These are phyloP conservation scores for Pholiota molesta DNA, from an alignment of 768 basidiomycete species.

Conservation along the genomic window DNA sequence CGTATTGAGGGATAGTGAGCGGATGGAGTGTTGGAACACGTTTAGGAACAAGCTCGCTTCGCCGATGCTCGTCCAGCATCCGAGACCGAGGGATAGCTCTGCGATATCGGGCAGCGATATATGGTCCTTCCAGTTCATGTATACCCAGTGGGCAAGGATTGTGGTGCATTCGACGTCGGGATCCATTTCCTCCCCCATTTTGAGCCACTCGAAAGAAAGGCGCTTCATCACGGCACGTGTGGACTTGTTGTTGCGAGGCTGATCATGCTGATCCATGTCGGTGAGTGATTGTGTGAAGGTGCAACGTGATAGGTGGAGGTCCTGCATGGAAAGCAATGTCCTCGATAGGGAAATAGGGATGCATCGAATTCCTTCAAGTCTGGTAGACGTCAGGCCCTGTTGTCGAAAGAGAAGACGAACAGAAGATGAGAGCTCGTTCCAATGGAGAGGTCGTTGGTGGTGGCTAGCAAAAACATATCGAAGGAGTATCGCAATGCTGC, in stretches of 20 bases:
- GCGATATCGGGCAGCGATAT: background rate
- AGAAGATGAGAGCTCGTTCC: background rate
- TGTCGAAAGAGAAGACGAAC: background rate
- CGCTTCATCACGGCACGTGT: background rate
- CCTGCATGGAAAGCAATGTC: background rate
- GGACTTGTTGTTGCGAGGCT: background rate
- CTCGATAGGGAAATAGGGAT: background rate
- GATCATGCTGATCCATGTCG: background rate
- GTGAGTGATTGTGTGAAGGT: background rate
- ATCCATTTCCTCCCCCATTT: background rate
- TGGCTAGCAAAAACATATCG: background rate
- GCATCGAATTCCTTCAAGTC: conserved; percentile 1
- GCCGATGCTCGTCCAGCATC: background rate
- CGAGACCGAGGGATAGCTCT: background rate
- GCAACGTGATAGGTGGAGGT: background rate
- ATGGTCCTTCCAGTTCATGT: background rate
- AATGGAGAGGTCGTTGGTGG: background rate
- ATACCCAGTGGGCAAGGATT: background rate
- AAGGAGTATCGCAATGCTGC: background rate
- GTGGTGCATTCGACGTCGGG: background rate
- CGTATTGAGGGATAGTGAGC: background rate
- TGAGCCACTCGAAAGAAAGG: background rate
- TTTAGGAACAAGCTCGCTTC: background rate
- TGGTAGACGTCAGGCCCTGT: background rate
- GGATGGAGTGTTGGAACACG: background rate